Evolutionary conservation across 1,284 basidiomycete species (phyloP), one percentile per base, ranked within the genome.

Genomic region (Athelia sp.): DNA sequence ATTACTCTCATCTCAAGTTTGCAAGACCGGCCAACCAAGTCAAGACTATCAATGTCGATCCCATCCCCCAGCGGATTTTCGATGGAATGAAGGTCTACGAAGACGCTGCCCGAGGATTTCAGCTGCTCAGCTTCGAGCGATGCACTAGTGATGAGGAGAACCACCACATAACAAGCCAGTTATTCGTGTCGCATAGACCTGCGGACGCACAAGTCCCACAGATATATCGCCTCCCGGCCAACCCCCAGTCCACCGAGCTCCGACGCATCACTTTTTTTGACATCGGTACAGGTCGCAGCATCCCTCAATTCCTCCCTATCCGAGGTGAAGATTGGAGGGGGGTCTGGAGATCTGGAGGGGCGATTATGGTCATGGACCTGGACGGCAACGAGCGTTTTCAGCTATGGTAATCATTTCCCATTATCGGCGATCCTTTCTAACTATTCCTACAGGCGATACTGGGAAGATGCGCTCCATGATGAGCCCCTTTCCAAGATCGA

Each of bases 371-470:
- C 3, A 71, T 71, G 67, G 69, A 71, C 45, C 56, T 68, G n/a
- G 62, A 67, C 35, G 69, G 69, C 29, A 70, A 70, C 38, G 67
- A 69, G 31, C 60, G 64, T 18, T 71, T 69, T 50, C 69, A 71
- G n/a, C 59, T 69, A 22, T 69, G 67, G 67, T 66, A n/a, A n/a
- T n/a, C 2, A 13, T 21, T 36, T 15, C 23, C 38, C 19, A 15
- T 3, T 31, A n/a, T 40, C 24, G 14, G 9, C 19, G 40, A 4
- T 4, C 44, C 48, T 32, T 50, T 15, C 6, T 52, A n/a, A 43
- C 11, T 24, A 1, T 17, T 14, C 11, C 29, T 48, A 19, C n/a
- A 71, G 69, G 67, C 69, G 70, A 29, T 68, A 70, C 57, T 71
- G 69, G 70, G 67, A 69, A 35, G 64, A 71, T 23, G 21, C 51